Evolutionary conservation across 1,284 basidiomycete genomes (phyloP), one percentile per base, ranked within the genome.

Genomic region (Erythrobasidium hasegawianum): DNA sequence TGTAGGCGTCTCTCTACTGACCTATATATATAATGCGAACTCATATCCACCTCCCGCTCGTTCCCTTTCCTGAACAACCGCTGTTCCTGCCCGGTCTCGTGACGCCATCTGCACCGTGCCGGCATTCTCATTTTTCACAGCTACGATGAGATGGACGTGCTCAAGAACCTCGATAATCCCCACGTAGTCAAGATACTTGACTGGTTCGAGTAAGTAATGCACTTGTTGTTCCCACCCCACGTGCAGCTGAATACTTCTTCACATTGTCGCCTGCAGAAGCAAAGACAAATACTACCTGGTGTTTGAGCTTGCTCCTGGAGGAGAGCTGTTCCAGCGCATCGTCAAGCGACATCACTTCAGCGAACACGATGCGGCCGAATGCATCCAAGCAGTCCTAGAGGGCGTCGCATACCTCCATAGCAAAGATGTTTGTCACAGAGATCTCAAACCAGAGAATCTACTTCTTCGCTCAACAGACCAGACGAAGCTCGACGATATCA

Each of bases 401-500:
- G 65, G 43, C 8, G 58, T 67, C 14, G 58, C 52, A 27, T 61
- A 57, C 47, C 26, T 68, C 4, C 52, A 57, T 29, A 29, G 38
- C 3, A 74, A 75, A 57, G 77, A 80, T 66, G 81, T 81, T 73
- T 80, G 81, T 70, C 81, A 81, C 69, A 75, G 81, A 10, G 81
- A 82, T 71, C 72, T 82, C 27, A 82, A 82, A 71, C 81, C 81
- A 2, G 81, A 82, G 70, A 82, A 82, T 70, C 72, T 82, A 0
- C 71, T 82, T 9, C 75, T 82, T 11, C 90, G 94, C 79, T 81
- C 83, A 57, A 79, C 88, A 72, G 84, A 84, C 73, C 94, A 92
- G 75, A 87, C 95, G 83, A 97, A 97, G 79, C 87, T 98, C 26
- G 94, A 93, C 1, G 96, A 98, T 80, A 97, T 98, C 78, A 95